Evolutionary conservation across 106 monocot genomes (phyloP).

Genomic region (Dendrobium chrysotoxum): DNA sequence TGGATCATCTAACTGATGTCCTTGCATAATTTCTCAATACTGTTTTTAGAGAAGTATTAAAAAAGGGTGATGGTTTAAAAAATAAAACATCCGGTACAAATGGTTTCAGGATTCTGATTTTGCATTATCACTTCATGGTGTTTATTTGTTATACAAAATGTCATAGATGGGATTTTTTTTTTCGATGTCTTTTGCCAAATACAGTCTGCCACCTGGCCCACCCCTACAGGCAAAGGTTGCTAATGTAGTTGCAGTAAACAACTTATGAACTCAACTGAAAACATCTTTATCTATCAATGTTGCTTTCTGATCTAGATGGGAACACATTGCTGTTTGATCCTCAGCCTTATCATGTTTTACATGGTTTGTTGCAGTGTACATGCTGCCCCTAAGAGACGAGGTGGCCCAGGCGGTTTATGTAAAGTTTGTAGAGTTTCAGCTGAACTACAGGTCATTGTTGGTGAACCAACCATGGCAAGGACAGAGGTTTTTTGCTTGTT

Average conservation of each 20-base stretch:
- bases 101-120: too few species aligned
- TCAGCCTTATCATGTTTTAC: neutral
- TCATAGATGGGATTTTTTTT: too few species aligned
- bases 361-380: slow-evolving; percentile 28
- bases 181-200: too few species aligned
- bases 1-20: too few species aligned
- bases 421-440: slow-evolving; percentile 93
- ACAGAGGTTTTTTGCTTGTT: slow-evolving; percentile 62
- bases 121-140: too few species aligned
- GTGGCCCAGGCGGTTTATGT: slow-evolving; percentile 80
- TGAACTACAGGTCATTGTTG: slow-evolving; percentile 88
- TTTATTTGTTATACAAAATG: too few species aligned
- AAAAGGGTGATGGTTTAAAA: too few species aligned
- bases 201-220: neutral
- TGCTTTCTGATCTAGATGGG: neutral
- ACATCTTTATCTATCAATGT: neutral
- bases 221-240: neutral
- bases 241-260: neutral
- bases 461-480: slow-evolving; percentile 83
- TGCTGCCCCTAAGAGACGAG: slow-evolving; percentile 64
- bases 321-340: neutral
- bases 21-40: too few species aligned
- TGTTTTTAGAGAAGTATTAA: too few species aligned
- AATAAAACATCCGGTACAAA: too few species aligned
- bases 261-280: too few species aligned